A percentile compares a stretch with the other conserved stretches of the same genome.
These are phyloP conservation scores for Tulasnella sp. DNA, from an alignment of 768 basidiomycete genomes.

Conservation along the genomic window DNA sequence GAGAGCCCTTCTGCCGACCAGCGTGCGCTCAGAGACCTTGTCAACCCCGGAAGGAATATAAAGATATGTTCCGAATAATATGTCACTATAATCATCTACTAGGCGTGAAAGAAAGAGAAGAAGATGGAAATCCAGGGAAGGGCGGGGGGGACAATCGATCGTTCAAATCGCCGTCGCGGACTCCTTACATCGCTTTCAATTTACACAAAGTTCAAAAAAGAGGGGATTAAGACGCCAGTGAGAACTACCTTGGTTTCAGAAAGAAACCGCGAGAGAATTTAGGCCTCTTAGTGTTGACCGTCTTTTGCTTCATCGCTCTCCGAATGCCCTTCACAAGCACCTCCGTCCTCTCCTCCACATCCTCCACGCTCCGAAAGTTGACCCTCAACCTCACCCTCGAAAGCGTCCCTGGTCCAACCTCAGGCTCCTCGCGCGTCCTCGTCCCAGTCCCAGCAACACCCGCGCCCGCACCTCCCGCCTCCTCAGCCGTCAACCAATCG, in stretches of 20 bases:
- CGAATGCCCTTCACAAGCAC: not conserved
- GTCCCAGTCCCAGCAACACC: not conserved
- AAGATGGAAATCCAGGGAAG: too few species aligned
- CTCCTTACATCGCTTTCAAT: not conserved
- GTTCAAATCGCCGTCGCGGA: too few species aligned
- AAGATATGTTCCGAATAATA: too few species aligned
- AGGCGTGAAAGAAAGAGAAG: too few species aligned
- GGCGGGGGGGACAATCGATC: too few species aligned
- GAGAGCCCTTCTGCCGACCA: too few species aligned
- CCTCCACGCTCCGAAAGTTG: not conserved
- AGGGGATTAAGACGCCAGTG: not conserved
- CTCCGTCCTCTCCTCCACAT: constrained; percentile 2
- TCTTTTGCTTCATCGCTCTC: not conserved
- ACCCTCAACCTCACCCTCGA: not conserved
- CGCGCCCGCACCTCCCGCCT: not conserved
- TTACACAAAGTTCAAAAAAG: not conserved
- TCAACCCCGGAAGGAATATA: too few species aligned
- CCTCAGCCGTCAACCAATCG: not conserved
- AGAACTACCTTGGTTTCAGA: not conserved
- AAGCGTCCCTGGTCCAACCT: not conserved
- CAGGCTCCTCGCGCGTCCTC: not conserved
- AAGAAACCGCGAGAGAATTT: not conserved
- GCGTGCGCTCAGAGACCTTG: too few species aligned
- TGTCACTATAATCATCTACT: too few species aligned
- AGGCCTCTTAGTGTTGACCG: not conserved